Conservation (phyloP, 768 basidiomycete species). For the Pleurotus platypus region DNA sequence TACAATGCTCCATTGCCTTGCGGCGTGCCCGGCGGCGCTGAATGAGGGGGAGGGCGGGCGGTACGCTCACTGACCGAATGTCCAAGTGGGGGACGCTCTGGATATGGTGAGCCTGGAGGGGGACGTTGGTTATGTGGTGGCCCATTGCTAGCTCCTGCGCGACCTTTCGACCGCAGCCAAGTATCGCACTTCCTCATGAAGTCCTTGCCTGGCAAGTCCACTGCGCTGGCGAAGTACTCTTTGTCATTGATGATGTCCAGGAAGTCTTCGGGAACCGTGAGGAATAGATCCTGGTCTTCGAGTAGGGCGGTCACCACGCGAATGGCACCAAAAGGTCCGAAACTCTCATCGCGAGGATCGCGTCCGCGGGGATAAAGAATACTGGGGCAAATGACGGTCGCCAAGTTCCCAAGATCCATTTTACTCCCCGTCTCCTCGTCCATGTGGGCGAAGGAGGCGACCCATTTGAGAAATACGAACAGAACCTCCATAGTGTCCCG, state of each 20-base stretch:
- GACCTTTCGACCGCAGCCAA: slow-evolving; percentile 74
- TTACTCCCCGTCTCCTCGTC: slow-evolving; percentile 97
- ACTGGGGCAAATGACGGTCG: slow-evolving; percentile 97
- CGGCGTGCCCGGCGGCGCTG: slow-evolving; percentile 27
- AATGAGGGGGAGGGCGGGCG: slow-evolving; percentile 32
- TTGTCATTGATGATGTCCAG: slow-evolving; percentile 83
- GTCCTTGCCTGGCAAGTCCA: slow-evolving; percentile 92
- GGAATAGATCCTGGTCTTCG: slow-evolving; percentile 94
- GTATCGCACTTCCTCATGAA: slow-evolving; percentile 93
- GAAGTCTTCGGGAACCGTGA: slow-evolving; percentile 91
- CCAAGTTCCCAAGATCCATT: slow-evolving; percentile 95
- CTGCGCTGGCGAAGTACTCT: slow-evolving; percentile 83
- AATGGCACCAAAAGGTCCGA: slow-evolving; percentile 57
- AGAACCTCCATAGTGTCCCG: slow-evolving; percentile 97
- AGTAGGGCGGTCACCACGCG: slow-evolving; percentile 81
- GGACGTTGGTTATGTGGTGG: slow-evolving; percentile 34
- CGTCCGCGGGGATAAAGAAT: slow-evolving; percentile 88
- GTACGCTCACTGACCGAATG: slow-evolving; percentile 36
- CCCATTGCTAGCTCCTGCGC: slow-evolving; percentile 45
- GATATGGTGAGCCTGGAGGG: slow-evolving; percentile 30
- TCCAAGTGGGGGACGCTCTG: slow-evolving; percentile 45
- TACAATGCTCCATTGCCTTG: slow-evolving; percentile 12
- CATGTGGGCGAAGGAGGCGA: slow-evolving; percentile 97
- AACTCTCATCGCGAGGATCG: slow-evolving; percentile 92
- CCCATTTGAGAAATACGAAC: slow-evolving; percentile 99